Evolutionary conservation across 208 protist genomes (phyloP).

Genomic region (Wallacemonas sp.): DNA sequence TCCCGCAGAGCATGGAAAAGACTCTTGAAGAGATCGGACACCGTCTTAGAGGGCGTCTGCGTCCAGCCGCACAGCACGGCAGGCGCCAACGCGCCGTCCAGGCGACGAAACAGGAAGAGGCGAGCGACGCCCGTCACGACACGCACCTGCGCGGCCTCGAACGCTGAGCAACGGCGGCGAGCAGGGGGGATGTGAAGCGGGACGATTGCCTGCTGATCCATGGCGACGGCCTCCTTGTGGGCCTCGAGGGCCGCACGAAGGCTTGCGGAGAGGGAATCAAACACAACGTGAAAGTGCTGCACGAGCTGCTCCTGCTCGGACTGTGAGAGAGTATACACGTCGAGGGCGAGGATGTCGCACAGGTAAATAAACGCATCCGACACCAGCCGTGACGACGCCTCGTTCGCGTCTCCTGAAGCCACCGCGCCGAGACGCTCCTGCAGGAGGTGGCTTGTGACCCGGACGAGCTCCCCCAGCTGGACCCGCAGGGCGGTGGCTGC

Average conservation of each 20-base stretch:
- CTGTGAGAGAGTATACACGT: constrained; percentile 48
- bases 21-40: constrained; percentile 75
- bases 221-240: constrained; percentile 39
- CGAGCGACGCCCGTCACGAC: constrained; percentile 55
- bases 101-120: constrained; percentile 63
- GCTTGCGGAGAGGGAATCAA: constrained; percentile 27
- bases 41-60: constrained; percentile 58
- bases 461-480: constrained; percentile 2
- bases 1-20: constrained; percentile 83
- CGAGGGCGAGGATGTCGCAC: constrained; percentile 64
- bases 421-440: background rate
- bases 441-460: constrained; percentile 1
- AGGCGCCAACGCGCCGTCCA: constrained; percentile 46
- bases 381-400: constrained; percentile 1
- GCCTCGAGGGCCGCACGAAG: constrained; percentile 38
- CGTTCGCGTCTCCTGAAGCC: background rate
- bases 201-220: constrained; percentile 16
- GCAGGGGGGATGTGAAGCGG: constrained; percentile 32
- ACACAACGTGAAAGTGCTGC: constrained; percentile 38
- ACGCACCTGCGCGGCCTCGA: constrained; percentile 67
- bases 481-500: background rate
- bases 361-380: constrained; percentile 50
- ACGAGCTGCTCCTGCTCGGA: constrained; percentile 65
- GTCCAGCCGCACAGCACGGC: constrained; percentile 69
- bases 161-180: constrained; percentile 30